Percentiles rank a stretch among this genome's conserved stretches.
These are phyloP conservation scores for Dactylonectria macrodidyma DNA, from an alignment of 2,329 filamentous ascomycete species.

Conservation along the genomic window DNA sequence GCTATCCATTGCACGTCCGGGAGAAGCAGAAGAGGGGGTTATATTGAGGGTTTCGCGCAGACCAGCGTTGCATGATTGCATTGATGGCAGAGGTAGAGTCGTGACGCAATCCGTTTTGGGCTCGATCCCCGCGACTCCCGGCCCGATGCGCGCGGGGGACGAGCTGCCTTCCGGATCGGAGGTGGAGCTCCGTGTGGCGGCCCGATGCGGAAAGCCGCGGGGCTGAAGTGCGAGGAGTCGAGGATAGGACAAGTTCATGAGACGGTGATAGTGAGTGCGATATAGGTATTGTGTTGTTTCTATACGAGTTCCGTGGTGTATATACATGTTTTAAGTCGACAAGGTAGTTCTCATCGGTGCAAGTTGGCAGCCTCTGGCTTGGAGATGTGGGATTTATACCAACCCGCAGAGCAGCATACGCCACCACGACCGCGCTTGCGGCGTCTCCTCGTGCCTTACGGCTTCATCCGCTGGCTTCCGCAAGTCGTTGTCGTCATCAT, in stretches of 20 bases:
- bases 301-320: neutral
- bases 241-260: neutral
- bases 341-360: neutral
- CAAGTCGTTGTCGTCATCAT: conserved; percentile 46
- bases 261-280: neutral
- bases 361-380: neutral
- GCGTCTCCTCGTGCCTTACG: conserved; percentile 5
- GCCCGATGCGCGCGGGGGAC: conserved; percentile 26
- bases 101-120: conserved; percentile 20
- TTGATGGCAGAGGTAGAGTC: conserved; percentile 12
- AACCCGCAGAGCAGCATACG: conserved; percentile 48
- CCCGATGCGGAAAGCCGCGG: conserved; percentile 23
- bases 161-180: conserved; percentile 30
- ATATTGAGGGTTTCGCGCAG: neutral
- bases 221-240: conserved; percentile 1
- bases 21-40: neutral
- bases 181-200: conserved; percentile 16
- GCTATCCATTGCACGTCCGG: neutral
- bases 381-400: conserved; percentile 30
- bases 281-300: neutral
- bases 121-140: conserved; percentile 15
- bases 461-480: conserved; percentile 31
- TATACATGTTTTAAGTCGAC: neutral
- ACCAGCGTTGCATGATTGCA: neutral
- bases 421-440: conserved; percentile 41